phyloP scores from a whole-genome alignment of 2,329 filamentous ascomycete species.

The Rhytidhysteron rufulum region DNA sequence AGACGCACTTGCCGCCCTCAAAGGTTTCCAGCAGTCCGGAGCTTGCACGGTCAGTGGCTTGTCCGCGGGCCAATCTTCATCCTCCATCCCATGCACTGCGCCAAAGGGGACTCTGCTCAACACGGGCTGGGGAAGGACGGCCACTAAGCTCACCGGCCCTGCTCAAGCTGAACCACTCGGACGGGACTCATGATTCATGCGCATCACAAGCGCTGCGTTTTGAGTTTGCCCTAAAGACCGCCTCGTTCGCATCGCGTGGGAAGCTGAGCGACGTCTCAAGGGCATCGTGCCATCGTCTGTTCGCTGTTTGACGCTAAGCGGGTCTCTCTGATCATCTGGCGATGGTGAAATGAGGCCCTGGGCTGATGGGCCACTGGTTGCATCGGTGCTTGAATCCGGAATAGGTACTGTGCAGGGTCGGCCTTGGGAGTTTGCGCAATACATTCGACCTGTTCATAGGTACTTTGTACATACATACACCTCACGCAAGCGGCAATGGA shows the following conservation, averaged over 20 bases:
- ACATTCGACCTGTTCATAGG: constrained; percentile 4
- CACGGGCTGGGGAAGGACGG: constrained; percentile 11
- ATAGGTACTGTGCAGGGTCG: no score
- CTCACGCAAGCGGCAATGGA: constrained; percentile 9
- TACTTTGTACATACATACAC: constrained; percentile 11
- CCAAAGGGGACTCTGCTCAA: no score
- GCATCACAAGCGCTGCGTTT: neutral
- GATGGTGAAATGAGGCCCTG: neutral
- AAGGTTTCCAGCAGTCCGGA: constrained; percentile 1
- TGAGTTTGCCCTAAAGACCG: neutral
- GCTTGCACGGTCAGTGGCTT: constrained; percentile 3
- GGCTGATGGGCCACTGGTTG: constrained; percentile 4
- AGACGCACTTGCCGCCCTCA: constrained; percentile 7
- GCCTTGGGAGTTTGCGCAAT: constrained; percentile 18
- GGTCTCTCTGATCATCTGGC: neutral
- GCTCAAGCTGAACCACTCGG: constrained; percentile 13
- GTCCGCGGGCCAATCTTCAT: constrained; percentile 3
- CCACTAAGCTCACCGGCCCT: constrained; percentile 15
- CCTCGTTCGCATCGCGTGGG: neutral
- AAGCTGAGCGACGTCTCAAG: neutral
- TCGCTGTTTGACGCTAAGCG: neutral
- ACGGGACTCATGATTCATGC: constrained; percentile 10
- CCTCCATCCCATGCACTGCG: constrained; percentile 7
- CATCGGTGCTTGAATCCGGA: constrained; percentile 1
- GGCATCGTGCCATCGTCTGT: neutral